Conservation (phyloP, 805 yeast species). For the Schwanniomyces occidentalis region DNA sequence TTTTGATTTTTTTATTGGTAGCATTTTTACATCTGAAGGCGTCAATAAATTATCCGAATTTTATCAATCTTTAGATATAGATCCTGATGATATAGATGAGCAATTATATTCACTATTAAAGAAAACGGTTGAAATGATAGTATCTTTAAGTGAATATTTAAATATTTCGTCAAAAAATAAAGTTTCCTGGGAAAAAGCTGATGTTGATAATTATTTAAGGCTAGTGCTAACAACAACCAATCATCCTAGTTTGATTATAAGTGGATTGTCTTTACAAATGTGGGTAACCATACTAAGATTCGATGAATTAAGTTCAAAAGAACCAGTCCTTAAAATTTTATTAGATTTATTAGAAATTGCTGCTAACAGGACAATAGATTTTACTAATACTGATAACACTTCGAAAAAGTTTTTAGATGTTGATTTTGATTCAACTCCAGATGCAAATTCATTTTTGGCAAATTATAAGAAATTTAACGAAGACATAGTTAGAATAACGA, state of each 20-base stretch:
- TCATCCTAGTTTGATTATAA: slow-evolving; percentile 83
- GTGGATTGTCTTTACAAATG: slow-evolving; percentile 87
- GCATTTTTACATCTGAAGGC: slow-evolving; percentile 75
- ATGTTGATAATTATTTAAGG: slow-evolving; percentile 65
- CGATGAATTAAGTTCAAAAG: slow-evolving; percentile 66
- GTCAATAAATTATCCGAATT: slow-evolving; percentile 65
- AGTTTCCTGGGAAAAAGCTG: slow-evolving; percentile 55
- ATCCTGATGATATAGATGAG: slow-evolving; percentile 76
- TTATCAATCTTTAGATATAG: slow-evolving; percentile 58
- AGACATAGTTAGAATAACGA: slow-evolving; percentile 84
- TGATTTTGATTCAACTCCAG: slow-evolving; percentile 88
- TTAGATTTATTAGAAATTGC: slow-evolving; percentile 74
- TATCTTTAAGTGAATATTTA: slow-evolving; percentile 78
- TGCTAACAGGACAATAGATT: slow-evolving; percentile 76
- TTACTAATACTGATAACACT: slow-evolving; percentile 62
- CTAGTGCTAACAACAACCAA: slow-evolving; percentile 78
- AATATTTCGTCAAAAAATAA: slow-evolving; percentile 46
- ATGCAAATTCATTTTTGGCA: slow-evolving; percentile 69
- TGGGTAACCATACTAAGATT: slow-evolving; percentile 90
- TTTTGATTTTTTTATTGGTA: slow-evolving; percentile 74
- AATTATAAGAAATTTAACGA: slow-evolving; percentile 84
- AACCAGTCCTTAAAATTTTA: slow-evolving; percentile 54
- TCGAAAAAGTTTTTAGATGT: slow-evolving; percentile 70
- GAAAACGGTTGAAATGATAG: slow-evolving; percentile 91
- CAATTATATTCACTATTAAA: slow-evolving; percentile 77